Evolutionary conservation across 2,329 filamentous ascomycete genomes (phyloP).

Genomic region (Ophiostoma fasciatum): DNA sequence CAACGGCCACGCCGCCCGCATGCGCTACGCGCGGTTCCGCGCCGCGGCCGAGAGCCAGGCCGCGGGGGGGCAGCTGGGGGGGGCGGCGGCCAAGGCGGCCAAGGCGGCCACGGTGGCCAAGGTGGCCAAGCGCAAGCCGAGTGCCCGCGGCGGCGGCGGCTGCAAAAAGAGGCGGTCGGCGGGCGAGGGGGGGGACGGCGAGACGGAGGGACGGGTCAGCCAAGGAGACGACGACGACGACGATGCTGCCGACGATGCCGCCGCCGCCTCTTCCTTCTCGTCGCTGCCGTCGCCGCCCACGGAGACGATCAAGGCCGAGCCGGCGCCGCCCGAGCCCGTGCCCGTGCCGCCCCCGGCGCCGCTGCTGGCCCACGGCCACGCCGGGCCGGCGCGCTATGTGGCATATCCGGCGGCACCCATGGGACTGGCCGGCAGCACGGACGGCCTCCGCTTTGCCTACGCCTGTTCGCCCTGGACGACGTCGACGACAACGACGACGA

Average conservation of each 20-base stretch:
- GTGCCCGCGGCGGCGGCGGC: slow-evolving; percentile 3
- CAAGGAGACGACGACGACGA: slow-evolving; percentile 4
- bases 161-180: not conserved
- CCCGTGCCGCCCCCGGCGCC: no score
- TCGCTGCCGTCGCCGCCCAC: slow-evolving; percentile 13
- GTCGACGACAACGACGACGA: no score
- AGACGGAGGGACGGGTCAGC: not conserved
- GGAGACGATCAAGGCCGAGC: slow-evolving; percentile 20
- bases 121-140: slow-evolving; percentile 33
- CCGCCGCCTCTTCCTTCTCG: slow-evolving; percentile 7
- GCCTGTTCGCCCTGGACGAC: no score
- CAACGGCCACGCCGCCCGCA: slow-evolving; percentile 46
- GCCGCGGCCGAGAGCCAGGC: slow-evolving; percentile 14
- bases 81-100: not conserved
- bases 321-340: no score
- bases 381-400: no score
- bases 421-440: no score
- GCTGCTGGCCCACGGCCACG: no score
- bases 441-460: no score
- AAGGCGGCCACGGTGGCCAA: slow-evolving; percentile 23
- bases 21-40: slow-evolving; percentile 42
- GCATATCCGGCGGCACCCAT: no score
- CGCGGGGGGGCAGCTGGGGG: not conserved
- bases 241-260: slow-evolving; percentile 25
- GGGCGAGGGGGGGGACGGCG: no score